Base-by-base conservation (phyloP, 345 rosid genomes). In the Schrenkiella parvula region DNA sequence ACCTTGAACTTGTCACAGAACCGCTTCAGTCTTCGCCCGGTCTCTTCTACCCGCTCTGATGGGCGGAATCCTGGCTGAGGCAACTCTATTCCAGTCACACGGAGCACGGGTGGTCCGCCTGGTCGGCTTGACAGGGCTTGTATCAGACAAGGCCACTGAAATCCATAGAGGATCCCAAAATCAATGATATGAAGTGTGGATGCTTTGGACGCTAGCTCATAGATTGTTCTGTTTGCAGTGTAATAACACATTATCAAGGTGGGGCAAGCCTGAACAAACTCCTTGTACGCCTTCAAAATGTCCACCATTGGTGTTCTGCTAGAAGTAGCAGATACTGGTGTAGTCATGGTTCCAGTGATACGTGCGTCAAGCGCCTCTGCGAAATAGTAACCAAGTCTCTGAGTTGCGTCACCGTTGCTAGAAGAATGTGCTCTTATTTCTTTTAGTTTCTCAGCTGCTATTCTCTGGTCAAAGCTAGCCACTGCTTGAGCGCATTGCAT, bases 41-140 rank as follows among this genome's bases (percentile, higher is more conserved):
- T 91, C 66, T 91, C 97, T 39, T 87, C 87, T 0, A 91, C 87
- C 70, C 89, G 80, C 60, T 86, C 86, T 0, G 88, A 64, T 8
- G 97, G 97, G 7, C 86, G 81, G 73, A 89, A 89, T 8, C 97
- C 97, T 0, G 87, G 81, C 70, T 91, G 97, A n/a, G 95, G 97
- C 34, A 87, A 80, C 76, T 91, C 95, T 32, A 91, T 82, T 18
- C 91, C 95, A 0, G 97, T 91, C 22, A 91, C 83, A 0, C 92
- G 90, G 66, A 91, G 66, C 75, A 54, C 77, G 4, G 92, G 87
- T 34, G 95, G 88, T 25, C 87, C 88, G 11, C 63, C 80, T 2
- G 42, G 52, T 37, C 84, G 71, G 15, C 44, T 29, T 0, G 97
- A 82, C 13, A 87, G 64, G 0, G 81, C 81, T 35, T 89, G 85